A percentile compares a stretch with the other conserved stretches of the same genome.
Conservation (phyloP, 2,329 filamentous ascomycete genomes). For the Achaetomium macrosporum region DNA sequence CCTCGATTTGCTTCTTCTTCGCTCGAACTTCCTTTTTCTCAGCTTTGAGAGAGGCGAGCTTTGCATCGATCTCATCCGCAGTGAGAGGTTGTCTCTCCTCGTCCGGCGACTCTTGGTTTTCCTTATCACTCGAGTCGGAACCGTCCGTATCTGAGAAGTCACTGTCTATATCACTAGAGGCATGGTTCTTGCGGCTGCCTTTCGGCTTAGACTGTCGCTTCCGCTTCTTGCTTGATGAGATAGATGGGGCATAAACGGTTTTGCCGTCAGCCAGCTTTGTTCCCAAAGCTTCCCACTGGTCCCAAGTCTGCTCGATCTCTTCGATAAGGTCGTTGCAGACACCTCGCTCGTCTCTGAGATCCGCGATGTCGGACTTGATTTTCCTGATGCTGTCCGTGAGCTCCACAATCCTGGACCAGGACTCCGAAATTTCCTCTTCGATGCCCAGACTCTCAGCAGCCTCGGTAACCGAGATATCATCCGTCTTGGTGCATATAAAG, state of each 20-base stretch:
- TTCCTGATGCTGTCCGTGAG: neutral
- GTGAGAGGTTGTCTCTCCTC: constrained; percentile 13
- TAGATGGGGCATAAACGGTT: constrained; percentile 21
- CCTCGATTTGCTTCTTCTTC: constrained; percentile 17
- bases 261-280: constrained; percentile 16
- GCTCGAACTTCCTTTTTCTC: constrained; percentile 20
- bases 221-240: constrained; percentile 20
- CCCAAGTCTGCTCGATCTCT: constrained; percentile 18
- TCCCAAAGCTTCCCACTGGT: constrained; percentile 23
- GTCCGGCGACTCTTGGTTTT: constrained; percentile 14
- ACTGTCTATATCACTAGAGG: constrained; percentile 11
- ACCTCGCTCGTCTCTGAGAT: constrained; percentile 30
- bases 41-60: constrained; percentile 31
- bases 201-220: constrained; percentile 19
- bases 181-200: constrained; percentile 16
- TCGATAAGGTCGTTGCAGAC: constrained; percentile 26
- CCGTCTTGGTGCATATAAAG: constrained; percentile 59
- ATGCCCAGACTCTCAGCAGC: constrained; percentile 22
- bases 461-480: constrained; percentile 43
- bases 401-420: constrained; percentile 9
- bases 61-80: constrained; percentile 18
- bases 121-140: constrained; percentile 20
- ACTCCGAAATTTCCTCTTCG: constrained; percentile 16
- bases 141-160: constrained; percentile 16
- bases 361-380: constrained; percentile 9